A percentile compares a stretch with the other conserved stretches of the same genome.
Conservation (phyloP, 805 yeast genomes). For the Kodamaea fukazawae region DNA sequence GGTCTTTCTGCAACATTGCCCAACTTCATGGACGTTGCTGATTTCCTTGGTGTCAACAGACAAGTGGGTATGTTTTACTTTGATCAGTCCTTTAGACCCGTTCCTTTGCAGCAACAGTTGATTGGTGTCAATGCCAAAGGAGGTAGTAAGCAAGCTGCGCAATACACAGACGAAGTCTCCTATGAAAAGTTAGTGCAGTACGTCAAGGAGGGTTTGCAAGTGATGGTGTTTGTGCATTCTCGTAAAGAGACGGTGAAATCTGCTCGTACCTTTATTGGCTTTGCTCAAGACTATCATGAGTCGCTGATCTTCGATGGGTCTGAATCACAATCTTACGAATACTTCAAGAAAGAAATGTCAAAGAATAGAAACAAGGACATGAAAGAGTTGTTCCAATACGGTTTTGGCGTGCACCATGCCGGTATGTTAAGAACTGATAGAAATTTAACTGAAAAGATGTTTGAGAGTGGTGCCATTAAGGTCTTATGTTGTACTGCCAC, state of each 20-base stretch:
- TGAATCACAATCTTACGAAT: constrained; percentile 35
- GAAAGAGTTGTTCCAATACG: constrained; percentile 72
- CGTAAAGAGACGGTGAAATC: constrained; percentile 89
- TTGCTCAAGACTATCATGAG: constrained; percentile 65
- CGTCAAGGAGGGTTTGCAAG: constrained; percentile 72
- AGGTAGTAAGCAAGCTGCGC: constrained; percentile 68
- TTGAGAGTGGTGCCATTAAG: constrained; percentile 77
- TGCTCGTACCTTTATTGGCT: constrained; percentile 64
- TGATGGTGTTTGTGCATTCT: constrained; percentile 95
- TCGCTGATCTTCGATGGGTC: constrained; percentile 56
- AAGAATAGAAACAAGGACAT: constrained; percentile 75
- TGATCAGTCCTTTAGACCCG: constrained; percentile 90
- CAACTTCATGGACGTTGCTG: constrained; percentile 89
- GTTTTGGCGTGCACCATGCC: constrained; percentile 96
- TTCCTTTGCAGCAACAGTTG: constrained; percentile 85
- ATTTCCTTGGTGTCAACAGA: constrained; percentile 87
- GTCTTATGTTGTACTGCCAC: constrained; percentile 96
- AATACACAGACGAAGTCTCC: constrained; percentile 69
- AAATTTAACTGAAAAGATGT: constrained; percentile 84
- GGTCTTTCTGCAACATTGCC: constrained; percentile 95
- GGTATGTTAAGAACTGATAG: constrained; percentile 93
- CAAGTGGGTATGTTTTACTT: constrained; percentile 91
- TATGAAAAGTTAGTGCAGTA: constrained; percentile 74
- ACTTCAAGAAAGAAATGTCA: constrained; percentile 61
- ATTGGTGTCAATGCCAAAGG: constrained; percentile 85